phyloP scores from a whole-genome alignment of 768 basidiomycete genomes.

The Filobasidium floriforme region DNA sequence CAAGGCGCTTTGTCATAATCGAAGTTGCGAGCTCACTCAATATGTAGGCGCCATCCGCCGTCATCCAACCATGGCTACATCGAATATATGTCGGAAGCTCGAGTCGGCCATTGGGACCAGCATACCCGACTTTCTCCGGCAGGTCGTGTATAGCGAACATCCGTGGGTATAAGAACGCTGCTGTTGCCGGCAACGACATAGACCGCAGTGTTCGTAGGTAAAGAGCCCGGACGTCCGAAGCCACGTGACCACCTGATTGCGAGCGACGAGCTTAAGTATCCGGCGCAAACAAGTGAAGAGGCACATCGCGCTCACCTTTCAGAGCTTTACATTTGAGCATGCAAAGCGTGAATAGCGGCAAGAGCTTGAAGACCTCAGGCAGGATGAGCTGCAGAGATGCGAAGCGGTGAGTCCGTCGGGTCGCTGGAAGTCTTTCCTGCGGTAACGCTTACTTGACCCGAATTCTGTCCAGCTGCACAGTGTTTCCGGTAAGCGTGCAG shows the following conservation, averaged over 20 bases:
- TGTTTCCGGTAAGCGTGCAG: conserved; percentile 78
- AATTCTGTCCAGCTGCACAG: conserved; percentile 70
- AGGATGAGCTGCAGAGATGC: conserved; percentile 65
- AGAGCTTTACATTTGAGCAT: conserved; percentile 83
- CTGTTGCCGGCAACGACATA: conserved; percentile 60
- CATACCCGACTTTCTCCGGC: conserved; percentile 61
- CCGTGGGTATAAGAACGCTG: conserved; percentile 78
- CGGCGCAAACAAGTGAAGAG: not conserved
- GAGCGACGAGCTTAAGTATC: not conserved
- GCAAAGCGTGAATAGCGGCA: conserved; percentile 72
- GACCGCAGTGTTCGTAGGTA: conserved; percentile 68
- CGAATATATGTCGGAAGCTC: conserved; percentile 71
- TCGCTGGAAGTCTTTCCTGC: not conserved
- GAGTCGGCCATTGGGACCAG: conserved; percentile 58
- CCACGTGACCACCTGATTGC: conserved; percentile 65
- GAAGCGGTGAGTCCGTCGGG: not conserved
- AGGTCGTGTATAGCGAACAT: conserved; percentile 83
- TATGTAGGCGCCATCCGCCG: conserved; percentile 81
- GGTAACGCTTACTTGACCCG: conserved; percentile 60
- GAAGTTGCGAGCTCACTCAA: conserved; percentile 55
- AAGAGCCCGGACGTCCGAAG: conserved; percentile 87
- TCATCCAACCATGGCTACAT: conserved; percentile 76
- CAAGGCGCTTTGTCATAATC: not conserved
- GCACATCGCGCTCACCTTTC: conserved; percentile 57
- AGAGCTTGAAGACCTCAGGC: conserved; percentile 80